A percentile compares a stretch with the other conserved stretches of the same genome.
These are phyloP conservation scores for Fennellomyces sp. DNA, from an alignment of 371 early-diverging fungal species.

Conservation along the genomic window DNA sequence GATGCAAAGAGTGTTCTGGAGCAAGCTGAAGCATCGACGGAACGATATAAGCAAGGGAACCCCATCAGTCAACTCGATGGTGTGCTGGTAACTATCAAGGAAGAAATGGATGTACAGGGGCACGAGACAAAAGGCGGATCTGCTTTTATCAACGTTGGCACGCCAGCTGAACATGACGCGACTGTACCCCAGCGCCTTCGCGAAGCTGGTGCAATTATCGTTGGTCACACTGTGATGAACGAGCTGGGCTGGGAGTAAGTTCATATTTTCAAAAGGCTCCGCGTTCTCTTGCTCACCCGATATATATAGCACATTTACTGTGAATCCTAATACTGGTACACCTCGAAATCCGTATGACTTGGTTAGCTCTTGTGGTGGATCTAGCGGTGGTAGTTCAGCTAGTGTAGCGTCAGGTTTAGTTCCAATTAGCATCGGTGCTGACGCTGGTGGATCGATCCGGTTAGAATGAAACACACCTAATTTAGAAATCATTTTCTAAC, in stretches of 20 bases:
- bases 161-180: slow-evolving; percentile 51
- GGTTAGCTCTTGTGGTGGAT: slow-evolving; percentile 69
- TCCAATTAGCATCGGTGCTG: slow-evolving; percentile 74
- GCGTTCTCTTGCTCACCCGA: background rate
- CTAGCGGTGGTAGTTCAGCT: slow-evolving; percentile 69
- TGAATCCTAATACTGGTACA: slow-evolving; percentile 62
- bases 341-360: slow-evolving; percentile 71
- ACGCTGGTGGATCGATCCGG: slow-evolving; percentile 76
- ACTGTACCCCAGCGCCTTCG: slow-evolving; percentile 47
- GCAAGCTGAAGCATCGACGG: slow-evolving; percentile 64
- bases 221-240: slow-evolving; percentile 65
- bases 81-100: slow-evolving; percentile 61
- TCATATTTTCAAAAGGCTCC: no score
- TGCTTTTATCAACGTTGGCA: slow-evolving; percentile 68
- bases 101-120: slow-evolving; percentile 59
- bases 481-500: background rate
- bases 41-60: slow-evolving; percentile 50
- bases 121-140: slow-evolving; percentile 62
- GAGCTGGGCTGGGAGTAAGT: slow-evolving; percentile 58
- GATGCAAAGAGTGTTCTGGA: slow-evolving; percentile 31
- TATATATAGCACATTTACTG: slow-evolving; percentile 28
- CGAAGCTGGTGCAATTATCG: slow-evolving; percentile 58
- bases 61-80: slow-evolving; percentile 71
- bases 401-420: slow-evolving; percentile 65
- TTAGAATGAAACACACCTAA: slow-evolving; percentile 8